Conservation (phyloP, 2,329 filamentous ascomycete species). For the Monilinia fructicola region DNA sequence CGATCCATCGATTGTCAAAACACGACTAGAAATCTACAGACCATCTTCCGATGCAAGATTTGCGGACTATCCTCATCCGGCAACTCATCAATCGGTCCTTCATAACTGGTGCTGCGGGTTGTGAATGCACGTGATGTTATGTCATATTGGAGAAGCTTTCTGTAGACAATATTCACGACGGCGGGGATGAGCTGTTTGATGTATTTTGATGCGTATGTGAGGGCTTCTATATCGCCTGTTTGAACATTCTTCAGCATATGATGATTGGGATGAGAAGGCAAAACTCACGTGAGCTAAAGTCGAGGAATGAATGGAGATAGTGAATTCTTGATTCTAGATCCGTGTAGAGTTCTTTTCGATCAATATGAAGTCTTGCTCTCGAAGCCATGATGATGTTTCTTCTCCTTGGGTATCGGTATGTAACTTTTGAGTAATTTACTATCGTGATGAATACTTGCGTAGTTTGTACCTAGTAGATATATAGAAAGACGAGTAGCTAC, state of each 20-base stretch:
- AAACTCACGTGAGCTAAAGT: slow-evolving; percentile 27
- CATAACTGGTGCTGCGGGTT: slow-evolving; percentile 60
- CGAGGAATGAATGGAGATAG: slow-evolving; percentile 37
- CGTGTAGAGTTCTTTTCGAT: slow-evolving; percentile 31
- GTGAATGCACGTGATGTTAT: slow-evolving; percentile 78
- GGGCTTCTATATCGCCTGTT: slow-evolving; percentile 35
- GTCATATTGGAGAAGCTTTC: slow-evolving; percentile 76
- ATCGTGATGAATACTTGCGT: too few relatives aligned
- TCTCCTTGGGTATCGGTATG: not conserved
- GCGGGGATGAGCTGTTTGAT: slow-evolving; percentile 67
- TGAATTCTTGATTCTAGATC: slow-evolving; percentile 33
- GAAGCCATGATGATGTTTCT: not conserved
- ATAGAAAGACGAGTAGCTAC: too few relatives aligned
- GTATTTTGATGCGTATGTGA: slow-evolving; percentile 38
- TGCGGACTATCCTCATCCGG: slow-evolving; percentile 54
- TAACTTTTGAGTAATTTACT: not conserved
- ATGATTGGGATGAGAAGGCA: not conserved
- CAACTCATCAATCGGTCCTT: slow-evolving; percentile 47
- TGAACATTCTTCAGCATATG: slow-evolving; percentile 28
- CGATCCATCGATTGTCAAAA: too few relatives aligned
- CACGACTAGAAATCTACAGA: slow-evolving; percentile 16
- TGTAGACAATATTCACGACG: slow-evolving; percentile 81
- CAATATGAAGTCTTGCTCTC: slow-evolving; percentile 25
- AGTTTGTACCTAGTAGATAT: too few relatives aligned
- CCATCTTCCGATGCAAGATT: slow-evolving; percentile 60